Conservation (phyloP, 2,329 filamentous ascomycete genomes). For the Drechslerella coelobrocha region DNA sequence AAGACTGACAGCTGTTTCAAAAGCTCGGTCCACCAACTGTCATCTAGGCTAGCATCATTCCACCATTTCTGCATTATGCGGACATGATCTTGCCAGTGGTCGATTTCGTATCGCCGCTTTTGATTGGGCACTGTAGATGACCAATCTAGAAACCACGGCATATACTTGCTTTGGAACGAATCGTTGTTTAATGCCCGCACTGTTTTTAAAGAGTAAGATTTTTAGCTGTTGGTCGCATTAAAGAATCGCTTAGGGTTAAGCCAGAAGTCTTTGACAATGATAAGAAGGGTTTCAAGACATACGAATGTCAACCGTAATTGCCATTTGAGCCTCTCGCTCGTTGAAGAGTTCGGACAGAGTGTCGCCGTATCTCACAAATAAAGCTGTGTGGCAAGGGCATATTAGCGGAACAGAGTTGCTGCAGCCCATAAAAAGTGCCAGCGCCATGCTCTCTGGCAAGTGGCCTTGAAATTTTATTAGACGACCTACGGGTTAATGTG, state of each 20-base stretch:
- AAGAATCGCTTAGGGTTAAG: too few species aligned
- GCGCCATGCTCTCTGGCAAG: too few species aligned
- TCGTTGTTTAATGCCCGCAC: conserved; percentile 30
- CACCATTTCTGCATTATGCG: conserved; percentile 36
- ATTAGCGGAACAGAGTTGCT: too few species aligned
- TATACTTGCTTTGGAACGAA: conserved; percentile 28
- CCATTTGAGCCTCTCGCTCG: conserved; percentile 37
- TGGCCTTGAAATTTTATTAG: too few species aligned
- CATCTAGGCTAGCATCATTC: conserved; percentile 20
- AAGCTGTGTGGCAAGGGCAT: conserved; percentile 11
- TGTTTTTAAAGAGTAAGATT: too few species aligned
- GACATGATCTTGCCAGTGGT: conserved; percentile 40
- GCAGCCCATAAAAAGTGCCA: too few species aligned
- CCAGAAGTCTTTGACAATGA: too few species aligned
- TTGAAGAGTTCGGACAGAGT: conserved; percentile 30
- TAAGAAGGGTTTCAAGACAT: background rate
- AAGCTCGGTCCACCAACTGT: conserved; percentile 39
- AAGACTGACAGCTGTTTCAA: conserved; percentile 28
- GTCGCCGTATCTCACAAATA: conserved; percentile 45
- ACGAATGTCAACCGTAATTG: conserved; percentile 27
- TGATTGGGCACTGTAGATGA: too few species aligned
- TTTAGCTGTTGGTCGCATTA: too few species aligned
- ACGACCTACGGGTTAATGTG: conserved; percentile 29
- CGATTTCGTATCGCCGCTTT: conserved; percentile 41
- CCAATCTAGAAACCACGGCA: conserved; percentile 25